A percentile compares a stretch with the other conserved stretches of the same genome.
Conservation (phyloP, 805 yeast genomes). For the Kazachstania kunashirensis region DNA sequence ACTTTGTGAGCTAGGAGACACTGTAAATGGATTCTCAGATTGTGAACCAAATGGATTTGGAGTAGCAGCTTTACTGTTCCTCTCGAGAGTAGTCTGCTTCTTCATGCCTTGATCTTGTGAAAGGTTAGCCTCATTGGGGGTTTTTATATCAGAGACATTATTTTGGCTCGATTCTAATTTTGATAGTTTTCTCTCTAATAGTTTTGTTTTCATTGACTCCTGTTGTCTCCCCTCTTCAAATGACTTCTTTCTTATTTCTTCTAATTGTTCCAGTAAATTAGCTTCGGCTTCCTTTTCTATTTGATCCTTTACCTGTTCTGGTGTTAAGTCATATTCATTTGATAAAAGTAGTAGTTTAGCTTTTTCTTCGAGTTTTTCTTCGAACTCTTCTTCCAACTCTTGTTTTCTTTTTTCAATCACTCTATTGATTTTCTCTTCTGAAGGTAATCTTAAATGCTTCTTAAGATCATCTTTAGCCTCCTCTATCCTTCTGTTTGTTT, state of each 20-base stretch:
- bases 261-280: constrained; percentile 12
- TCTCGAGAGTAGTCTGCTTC: no score
- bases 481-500: constrained; percentile 25
- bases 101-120: no score
- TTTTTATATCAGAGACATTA: no score
- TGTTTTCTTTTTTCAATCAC: constrained; percentile 36
- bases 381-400: constrained; percentile 19
- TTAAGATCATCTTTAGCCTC: constrained; percentile 38
- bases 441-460: constrained; percentile 38
- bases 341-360: constrained; percentile 6
- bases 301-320: constrained; percentile 5
- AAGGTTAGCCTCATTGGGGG: no score
- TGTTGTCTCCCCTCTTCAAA: constrained; percentile 29
- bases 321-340: constrained; percentile 4
- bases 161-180: no score
- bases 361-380: constrained; percentile 12
- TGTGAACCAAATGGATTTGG: not conserved
- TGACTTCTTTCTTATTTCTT: constrained; percentile 19
- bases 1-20: no score
- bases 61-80: no score
- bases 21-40: not conserved
- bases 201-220: constrained; percentile 25
- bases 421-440: constrained; percentile 50
- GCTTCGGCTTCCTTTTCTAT: constrained; percentile 15
- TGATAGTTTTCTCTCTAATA: constrained; percentile 22